phyloP scores from a whole-genome alignment of 1,284 basidiomycete genomes.

The Ustilago esculenta region DNA sequence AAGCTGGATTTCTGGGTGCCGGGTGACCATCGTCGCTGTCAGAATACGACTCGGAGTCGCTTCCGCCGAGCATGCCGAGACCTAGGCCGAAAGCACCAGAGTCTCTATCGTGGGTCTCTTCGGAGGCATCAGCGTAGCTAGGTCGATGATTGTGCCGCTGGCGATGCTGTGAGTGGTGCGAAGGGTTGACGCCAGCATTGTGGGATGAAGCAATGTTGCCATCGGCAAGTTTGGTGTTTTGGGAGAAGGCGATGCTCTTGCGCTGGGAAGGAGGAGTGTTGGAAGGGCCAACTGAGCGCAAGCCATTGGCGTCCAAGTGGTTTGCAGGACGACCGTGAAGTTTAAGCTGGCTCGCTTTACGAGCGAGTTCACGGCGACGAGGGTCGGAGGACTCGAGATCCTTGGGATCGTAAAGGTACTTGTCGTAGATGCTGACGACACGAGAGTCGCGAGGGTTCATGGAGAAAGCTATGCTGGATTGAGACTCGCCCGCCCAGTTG shows the following conservation, averaged over 20 bases:
- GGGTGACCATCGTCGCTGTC: slow-evolving; percentile 49
- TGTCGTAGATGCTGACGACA: slow-evolving; percentile 59
- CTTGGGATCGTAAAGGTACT: slow-evolving; percentile 55
- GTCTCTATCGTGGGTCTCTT: slow-evolving; percentile 28
- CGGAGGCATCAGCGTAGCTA: slow-evolving; percentile 3
- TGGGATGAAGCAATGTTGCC: slow-evolving; percentile 18
- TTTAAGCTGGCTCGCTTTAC: slow-evolving; percentile 45
- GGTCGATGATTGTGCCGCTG: slow-evolving; percentile 5
- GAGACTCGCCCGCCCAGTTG: slow-evolving; percentile 35
- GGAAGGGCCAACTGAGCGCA: slow-evolving; percentile 12
- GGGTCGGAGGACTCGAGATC: slow-evolving; percentile 53
- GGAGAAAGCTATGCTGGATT: slow-evolving; percentile 38
- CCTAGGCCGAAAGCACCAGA: slow-evolving; percentile 53
- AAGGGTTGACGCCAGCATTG: slow-evolving; percentile 5
- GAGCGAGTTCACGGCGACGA: slow-evolving; percentile 45
- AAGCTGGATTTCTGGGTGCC: slow-evolving; percentile 1
- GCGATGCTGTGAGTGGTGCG: background rate
- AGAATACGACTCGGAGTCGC: slow-evolving; percentile 42
- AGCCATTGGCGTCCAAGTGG: slow-evolving; percentile 40
- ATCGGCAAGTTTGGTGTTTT: slow-evolving; percentile 40
- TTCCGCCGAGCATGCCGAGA: slow-evolving; percentile 46
- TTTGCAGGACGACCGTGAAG: slow-evolving; percentile 42
- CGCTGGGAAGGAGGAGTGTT: slow-evolving; percentile 10
- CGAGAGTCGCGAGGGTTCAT: slow-evolving; percentile 50
- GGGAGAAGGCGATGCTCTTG: slow-evolving; percentile 43